phyloP scores from a whole-genome alignment of 73 alveolate genomes.

The Symbiodinium natans region DNA sequence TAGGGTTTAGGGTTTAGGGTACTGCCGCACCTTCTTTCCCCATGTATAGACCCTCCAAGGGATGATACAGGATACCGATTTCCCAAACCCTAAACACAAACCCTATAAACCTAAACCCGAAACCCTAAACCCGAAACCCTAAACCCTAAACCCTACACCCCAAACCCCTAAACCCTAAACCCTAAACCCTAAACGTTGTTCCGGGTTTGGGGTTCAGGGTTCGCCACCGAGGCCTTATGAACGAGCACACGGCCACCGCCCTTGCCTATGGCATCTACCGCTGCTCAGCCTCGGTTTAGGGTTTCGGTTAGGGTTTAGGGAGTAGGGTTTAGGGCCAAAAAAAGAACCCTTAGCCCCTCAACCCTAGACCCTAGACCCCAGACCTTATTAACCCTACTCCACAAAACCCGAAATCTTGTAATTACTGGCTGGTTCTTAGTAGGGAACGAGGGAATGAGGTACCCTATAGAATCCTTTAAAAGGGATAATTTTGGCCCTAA shows the following conservation, averaged over 20 bases:
- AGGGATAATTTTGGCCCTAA: no score
- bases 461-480: no score
- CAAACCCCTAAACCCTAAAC: no score
- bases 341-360: neutral
- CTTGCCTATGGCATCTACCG: constrained; percentile 99
- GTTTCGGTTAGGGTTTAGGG: neutral
- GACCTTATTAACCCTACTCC: no score
- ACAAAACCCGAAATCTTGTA: neutral
- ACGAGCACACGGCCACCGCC: constrained; percentile 99
- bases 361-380: neutral
- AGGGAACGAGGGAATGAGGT: no score
- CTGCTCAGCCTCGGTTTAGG: neutral
- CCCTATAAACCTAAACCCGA: neutral
- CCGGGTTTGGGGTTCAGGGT: no score
- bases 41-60: no score
- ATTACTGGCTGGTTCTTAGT: no score
- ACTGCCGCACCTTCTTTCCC: no score
- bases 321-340: neutral
- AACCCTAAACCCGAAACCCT: neutral
- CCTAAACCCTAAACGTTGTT: neutral
- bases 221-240: constrained; percentile 94
- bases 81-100: neutral
- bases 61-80: no score
- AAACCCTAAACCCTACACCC: no score
- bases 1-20: no score